These are phyloP conservation scores for Beauveria pseudobassiana DNA, from an alignment of 2,329 filamentous ascomycete genomes.

Conservation along the genomic window DNA sequence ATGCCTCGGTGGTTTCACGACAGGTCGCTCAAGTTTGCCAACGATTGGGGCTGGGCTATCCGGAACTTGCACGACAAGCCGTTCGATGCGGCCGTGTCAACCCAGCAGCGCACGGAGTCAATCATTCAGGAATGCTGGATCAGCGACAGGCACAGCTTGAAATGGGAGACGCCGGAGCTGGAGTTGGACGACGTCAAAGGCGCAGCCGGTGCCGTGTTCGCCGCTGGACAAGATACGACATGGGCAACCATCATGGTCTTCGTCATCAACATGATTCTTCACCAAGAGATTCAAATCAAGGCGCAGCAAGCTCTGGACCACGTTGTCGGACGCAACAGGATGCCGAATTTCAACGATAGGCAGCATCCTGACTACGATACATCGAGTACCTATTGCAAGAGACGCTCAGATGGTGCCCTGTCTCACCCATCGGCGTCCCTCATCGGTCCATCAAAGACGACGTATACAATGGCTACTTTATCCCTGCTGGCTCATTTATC, in stretches of 20 bases:
- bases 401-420: conserved; percentile 35
- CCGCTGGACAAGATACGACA: conserved; percentile 40
- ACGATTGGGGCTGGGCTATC: conserved; percentile 26
- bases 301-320: conserved; percentile 38
- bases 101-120: conserved; percentile 23
- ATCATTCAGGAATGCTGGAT: conserved; percentile 21
- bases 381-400: conserved; percentile 41
- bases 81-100: conserved; percentile 27
- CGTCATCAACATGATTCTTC: conserved; percentile 36
- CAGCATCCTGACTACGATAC: conserved; percentile 28
- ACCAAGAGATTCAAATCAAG: conserved; percentile 38
- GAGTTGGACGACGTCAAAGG: conserved; percentile 40
- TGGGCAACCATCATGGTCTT: conserved; percentile 35
- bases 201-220: conserved; percentile 39
- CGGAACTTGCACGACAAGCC: conserved; percentile 36
- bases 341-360: conserved; percentile 40
- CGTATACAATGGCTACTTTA: conserved; percentile 47
- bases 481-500: conserved; percentile 44
- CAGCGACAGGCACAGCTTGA: conserved; percentile 18
- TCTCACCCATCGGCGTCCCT: conserved; percentile 44
- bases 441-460: conserved; percentile 48
- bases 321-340: conserved; percentile 35
- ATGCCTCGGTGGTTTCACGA: conserved; percentile 32
- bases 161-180: conserved; percentile 24
- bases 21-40: conserved; percentile 22